A percentile compares a stretch with the other conserved stretches of the same genome.
Conservation (phyloP, 495 filamentous ascomycete species). For the Penicillium nucicola region DNA sequence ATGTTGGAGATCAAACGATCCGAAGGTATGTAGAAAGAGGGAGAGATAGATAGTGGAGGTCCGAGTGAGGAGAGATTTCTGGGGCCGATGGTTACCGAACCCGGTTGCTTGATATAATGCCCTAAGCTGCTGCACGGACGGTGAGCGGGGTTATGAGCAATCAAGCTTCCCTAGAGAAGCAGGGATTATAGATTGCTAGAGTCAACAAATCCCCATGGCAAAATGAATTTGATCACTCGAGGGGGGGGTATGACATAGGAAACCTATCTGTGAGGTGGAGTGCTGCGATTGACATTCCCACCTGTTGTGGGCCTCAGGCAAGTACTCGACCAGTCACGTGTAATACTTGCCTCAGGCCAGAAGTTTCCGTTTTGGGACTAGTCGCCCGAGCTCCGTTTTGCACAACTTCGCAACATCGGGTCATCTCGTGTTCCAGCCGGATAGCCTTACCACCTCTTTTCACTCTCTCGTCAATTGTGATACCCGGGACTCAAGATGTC, state of each 20-base stretch:
- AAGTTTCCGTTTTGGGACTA: constrained; percentile 17
- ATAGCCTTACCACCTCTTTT: constrained; percentile 28
- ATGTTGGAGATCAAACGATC: not conserved
- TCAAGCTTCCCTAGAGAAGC: constrained; percentile 22
- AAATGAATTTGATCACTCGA: constrained; percentile 1
- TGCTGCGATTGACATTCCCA: constrained; percentile 21
- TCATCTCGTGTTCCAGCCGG: constrained; percentile 41
- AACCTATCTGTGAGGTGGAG: constrained; percentile 30
- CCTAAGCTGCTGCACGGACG: constrained; percentile 36
- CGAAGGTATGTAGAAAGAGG: constrained; percentile 3
- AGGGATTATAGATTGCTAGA: constrained; percentile 9
- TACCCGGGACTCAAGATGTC: constrained; percentile 58
- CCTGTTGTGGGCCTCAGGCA: constrained; percentile 27
- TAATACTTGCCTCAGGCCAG: constrained; percentile 4
- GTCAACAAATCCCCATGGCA: constrained; percentile 9
- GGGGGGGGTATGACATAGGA: constrained; percentile 16
- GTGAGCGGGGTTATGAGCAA: constrained; percentile 25
- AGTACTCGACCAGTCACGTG: constrained; percentile 15
- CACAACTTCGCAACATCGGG: constrained; percentile 47
- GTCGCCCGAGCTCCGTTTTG: constrained; percentile 41
- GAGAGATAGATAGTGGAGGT: not conserved
- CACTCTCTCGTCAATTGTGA: constrained; percentile 34
- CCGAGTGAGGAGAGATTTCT: constrained; percentile 13
- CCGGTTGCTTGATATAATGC: constrained; percentile 26
- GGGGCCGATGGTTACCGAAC: constrained; percentile 33